Conservation (phyloP, 352 stramenopile species). For the Thalassiosira livingstoniorum region DNA sequence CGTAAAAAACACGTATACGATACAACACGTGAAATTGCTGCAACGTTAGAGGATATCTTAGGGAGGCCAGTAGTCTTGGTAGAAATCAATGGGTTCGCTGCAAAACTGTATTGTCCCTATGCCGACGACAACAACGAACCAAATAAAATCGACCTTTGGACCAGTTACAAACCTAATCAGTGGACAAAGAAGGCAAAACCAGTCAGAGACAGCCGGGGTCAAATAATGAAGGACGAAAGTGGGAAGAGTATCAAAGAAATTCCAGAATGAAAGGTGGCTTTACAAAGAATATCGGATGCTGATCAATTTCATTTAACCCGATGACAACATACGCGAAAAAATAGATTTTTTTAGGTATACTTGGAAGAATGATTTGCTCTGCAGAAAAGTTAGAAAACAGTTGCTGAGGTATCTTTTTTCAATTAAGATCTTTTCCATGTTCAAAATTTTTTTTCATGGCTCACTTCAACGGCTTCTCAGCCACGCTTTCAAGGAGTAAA, state of each 20-base stretch:
- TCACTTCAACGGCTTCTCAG: too few relatives aligned
- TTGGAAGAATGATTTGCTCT: too few relatives aligned
- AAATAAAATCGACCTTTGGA: constrained; percentile 39
- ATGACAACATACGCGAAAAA: too few relatives aligned
- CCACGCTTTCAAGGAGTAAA: too few relatives aligned
- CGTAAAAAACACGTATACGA: constrained; percentile 45
- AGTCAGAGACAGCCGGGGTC: constrained; percentile 36
- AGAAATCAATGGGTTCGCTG: constrained; percentile 57
- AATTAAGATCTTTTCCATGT: too few relatives aligned
- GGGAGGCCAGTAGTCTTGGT: constrained; percentile 56
- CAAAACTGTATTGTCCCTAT: constrained; percentile 44
- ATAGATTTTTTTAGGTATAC: too few relatives aligned
- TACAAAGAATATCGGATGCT: too few relatives aligned
- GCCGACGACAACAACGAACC: constrained; percentile 19
- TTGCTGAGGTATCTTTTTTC: too few relatives aligned
- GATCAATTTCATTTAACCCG: too few relatives aligned
- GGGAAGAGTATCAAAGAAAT: constrained; percentile 51
- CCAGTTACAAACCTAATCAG: constrained; percentile 47
- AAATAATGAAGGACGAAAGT: constrained; percentile 52
- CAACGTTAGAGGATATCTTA: constrained; percentile 39
- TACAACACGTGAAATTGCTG: constrained; percentile 33
- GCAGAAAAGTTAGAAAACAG: too few relatives aligned
- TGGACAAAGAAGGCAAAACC: constrained; percentile 55
- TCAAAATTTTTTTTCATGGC: too few relatives aligned
- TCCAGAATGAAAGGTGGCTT: constrained; percentile 34